A percentile compares a stretch with the other conserved stretches of the same genome.
These are phyloP conservation scores for Scheffersomyces illinoinensis DNA, from an alignment of 1,139 yeast genomes.

Conservation along the genomic window DNA sequence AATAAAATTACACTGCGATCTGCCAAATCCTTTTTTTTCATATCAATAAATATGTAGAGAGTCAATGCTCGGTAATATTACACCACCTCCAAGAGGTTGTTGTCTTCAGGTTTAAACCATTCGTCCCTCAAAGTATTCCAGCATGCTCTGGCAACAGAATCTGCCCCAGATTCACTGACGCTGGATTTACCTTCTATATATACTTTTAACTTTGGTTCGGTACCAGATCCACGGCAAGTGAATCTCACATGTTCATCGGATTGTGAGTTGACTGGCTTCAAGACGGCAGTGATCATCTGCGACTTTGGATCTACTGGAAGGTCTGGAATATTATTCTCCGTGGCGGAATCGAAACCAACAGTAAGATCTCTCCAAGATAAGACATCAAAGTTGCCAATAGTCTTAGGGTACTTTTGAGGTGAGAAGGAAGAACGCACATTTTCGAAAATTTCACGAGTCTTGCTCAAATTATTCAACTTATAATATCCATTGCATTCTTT, in stretches of 20 bases:
- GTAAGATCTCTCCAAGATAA: slow-evolving; percentile 82
- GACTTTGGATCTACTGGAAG: slow-evolving; percentile 72
- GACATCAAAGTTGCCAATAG: slow-evolving; percentile 57
- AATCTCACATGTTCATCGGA: slow-evolving; percentile 54
- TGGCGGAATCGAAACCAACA: slow-evolving; percentile 72
- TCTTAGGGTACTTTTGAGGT: slow-evolving; percentile 35
- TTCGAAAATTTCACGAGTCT: slow-evolving; percentile 52
- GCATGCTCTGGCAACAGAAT: slow-evolving; percentile 55
- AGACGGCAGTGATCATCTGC: slow-evolving; percentile 80
- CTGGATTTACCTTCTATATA: slow-evolving; percentile 76
- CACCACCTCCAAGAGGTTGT: slow-evolving; percentile 39
- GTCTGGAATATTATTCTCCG: slow-evolving; percentile 55
- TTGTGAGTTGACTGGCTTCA: slow-evolving; percentile 25
- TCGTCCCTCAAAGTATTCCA: slow-evolving; percentile 59
- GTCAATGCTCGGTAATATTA: neutral
- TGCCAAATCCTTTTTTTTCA: neutral
- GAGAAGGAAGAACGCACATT: slow-evolving; percentile 43
- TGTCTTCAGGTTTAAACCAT: slow-evolving; percentile 62
- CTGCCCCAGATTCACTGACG: slow-evolving; percentile 45
- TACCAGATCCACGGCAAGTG: slow-evolving; percentile 93
- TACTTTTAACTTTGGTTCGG: slow-evolving; percentile 92
- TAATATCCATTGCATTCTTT: slow-evolving; percentile 89
- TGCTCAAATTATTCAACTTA: slow-evolving; percentile 55
- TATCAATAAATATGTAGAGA: neutral
- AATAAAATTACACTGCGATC: too few relatives aligned